Evolutionary conservation across 139 green algal genomes (phyloP).

Genomic region (Picochlorum sp.): DNA sequence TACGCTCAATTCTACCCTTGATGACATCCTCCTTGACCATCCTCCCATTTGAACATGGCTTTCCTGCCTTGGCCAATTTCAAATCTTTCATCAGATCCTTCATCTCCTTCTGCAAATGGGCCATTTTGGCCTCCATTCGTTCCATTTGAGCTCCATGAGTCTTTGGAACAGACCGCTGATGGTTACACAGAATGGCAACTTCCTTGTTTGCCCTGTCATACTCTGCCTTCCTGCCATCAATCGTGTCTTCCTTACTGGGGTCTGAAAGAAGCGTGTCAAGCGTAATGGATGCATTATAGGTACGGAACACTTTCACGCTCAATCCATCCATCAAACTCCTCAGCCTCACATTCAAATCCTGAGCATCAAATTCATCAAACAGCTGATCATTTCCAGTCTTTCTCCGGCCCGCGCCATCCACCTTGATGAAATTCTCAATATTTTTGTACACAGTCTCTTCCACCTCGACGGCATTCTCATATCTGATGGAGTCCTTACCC

Average conservation of each 20-base stretch:
- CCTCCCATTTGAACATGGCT: constrained; percentile 35
- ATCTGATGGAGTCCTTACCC: constrained; percentile 97
- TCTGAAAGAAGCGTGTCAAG: constrained; percentile 74
- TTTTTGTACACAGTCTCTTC: constrained; percentile 66
- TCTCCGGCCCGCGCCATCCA: neutral
- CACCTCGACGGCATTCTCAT: constrained; percentile 90
- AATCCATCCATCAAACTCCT: constrained; percentile 94
- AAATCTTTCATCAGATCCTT: constrained; percentile 56
- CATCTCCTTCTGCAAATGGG: constrained; percentile 46
- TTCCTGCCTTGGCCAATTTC: constrained; percentile 39
- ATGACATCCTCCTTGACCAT: constrained; percentile 37
- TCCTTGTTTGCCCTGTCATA: constrained; percentile 98
- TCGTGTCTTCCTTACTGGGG: constrained; percentile 30
- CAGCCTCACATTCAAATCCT: constrained; percentile 88
- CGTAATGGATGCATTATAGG: constrained; percentile 95
- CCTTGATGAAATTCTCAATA: constrained; percentile 61
- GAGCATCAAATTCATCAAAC: constrained; percentile 88
- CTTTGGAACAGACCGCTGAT: constrained; percentile 88
- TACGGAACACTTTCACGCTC: constrained; percentile 96
- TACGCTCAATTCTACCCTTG: constrained; percentile 30
- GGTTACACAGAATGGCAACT: constrained; percentile 98
- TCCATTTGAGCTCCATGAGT: constrained; percentile 77
- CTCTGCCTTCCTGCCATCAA: constrained; percentile 51
- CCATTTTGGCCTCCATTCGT: constrained; percentile 53
- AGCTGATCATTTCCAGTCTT: constrained; percentile 77